Evolutionary conservation across 805 yeast species (phyloP), one percentile per base, ranked within the genome.

Genomic region (Kodamaea nitidulidarum): DNA sequence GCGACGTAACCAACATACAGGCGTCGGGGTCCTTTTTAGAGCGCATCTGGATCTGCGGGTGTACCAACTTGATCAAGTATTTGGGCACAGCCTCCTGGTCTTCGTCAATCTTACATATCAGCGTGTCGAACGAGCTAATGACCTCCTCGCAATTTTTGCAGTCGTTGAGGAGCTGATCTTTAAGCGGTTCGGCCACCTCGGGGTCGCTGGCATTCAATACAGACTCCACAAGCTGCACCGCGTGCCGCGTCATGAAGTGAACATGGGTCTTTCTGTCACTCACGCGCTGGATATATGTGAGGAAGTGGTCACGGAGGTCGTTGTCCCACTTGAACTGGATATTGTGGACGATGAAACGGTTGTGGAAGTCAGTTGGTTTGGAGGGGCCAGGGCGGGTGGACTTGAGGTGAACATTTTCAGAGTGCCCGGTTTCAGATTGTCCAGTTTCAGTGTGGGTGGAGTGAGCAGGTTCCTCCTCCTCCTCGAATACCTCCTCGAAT

Each of bases 281-380:
- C 5, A 71, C 57, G 35, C 64, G 65, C 10, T 67, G 61, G 16
- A 80, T 54, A 50, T 83, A 86, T 32, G 78, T 73, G 54, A 76
- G 73, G 32, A 87, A 62, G 9, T 76, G 63, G 50, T 88, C 78
- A 40, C 96, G 66, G 7, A 80, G 72, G 3, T 64, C 54, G 44
- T 84, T 80, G 57, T 84, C 82, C 96, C 96, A 88, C 48, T 80
- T 84, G 48, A 88, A 55, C 50, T 81, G 76, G 57, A 87, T 70
- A 40, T 82, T 78, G 48, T 88, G 88, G 15, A 87, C 63, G 43
- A 81, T 75, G 57, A 83, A 87, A 35, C 88, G 65, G 55, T 90
- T 88, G 43, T 73, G 74, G 59, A 77, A 84, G 39, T 45, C 67
- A 28, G 56, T 52, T 2, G 56, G 60, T 5, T 55, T 46, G 4